Evolutionary conservation across 176 grass and related monocot genomes (phyloP).

Genomic region (Rhipidocladum racemiflorum): DNA sequence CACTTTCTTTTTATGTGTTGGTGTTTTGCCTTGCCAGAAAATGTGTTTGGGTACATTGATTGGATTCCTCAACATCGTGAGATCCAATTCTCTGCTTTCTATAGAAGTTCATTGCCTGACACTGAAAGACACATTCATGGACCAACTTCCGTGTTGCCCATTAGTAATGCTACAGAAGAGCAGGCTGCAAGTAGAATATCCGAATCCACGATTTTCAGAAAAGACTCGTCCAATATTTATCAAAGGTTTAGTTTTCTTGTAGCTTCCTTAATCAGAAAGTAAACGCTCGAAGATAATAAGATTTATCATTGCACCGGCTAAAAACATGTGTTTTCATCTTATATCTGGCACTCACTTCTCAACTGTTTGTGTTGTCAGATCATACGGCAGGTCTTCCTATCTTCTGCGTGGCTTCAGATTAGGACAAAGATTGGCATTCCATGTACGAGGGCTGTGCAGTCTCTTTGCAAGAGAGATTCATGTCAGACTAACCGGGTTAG

Average conservation of each 20-base stretch:
- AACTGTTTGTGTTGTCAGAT: constrained; percentile 30
- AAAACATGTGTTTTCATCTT: not conserved
- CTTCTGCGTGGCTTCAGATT: constrained; percentile 35
- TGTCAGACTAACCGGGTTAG: constrained; percentile 41
- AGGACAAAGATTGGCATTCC: constrained; percentile 48
- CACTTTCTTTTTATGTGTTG: not conserved
- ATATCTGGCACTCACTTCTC: not conserved
- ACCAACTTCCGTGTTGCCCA: not conserved
- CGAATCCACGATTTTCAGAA: constrained; percentile 7
- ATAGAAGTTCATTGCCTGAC: constrained; percentile 24
- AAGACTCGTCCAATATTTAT: constrained; percentile 25
- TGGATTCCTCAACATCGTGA: constrained; percentile 37
- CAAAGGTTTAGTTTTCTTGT: constrained; percentile 37
- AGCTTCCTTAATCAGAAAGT: constrained; percentile 11
- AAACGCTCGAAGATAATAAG: not conserved
- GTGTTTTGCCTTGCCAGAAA: constrained; percentile 36
- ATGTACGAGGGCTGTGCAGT: constrained; percentile 35
- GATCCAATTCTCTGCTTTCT: constrained; percentile 15
- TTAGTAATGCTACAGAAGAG: constrained; percentile 10
- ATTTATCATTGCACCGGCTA: not conserved
- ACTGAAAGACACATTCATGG: constrained; percentile 12
- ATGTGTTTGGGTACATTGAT: constrained; percentile 38
- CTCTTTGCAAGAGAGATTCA: constrained; percentile 19
- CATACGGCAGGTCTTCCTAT: constrained; percentile 22
- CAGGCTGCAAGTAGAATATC: constrained; percentile 15